These are phyloP conservation scores for Schwanniomyces pseudopolymorphus DNA, from an alignment of 805 yeast genomes.

Conservation along the genomic window DNA sequence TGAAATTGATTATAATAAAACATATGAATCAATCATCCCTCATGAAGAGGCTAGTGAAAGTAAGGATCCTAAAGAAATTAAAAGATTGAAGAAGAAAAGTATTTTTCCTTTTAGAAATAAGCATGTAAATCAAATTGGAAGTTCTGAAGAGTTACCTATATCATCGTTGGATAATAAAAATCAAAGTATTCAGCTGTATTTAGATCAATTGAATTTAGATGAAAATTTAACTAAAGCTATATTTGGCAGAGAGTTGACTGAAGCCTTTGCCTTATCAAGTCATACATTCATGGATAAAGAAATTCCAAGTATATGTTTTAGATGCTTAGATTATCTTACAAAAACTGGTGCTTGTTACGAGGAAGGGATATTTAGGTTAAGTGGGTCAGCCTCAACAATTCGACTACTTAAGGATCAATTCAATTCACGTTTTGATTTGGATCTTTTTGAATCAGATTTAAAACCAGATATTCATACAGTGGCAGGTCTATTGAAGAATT, in stretches of 20 bases:
- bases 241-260: constrained; percentile 65
- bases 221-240: constrained; percentile 39
- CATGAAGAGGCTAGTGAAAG: background rate
- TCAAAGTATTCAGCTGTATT: constrained; percentile 25
- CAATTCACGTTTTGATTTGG: constrained; percentile 67
- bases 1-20: constrained; percentile 5
- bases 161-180: constrained; percentile 8
- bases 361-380: constrained; percentile 88
- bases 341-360: constrained; percentile 72
- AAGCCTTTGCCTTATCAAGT: constrained; percentile 53
- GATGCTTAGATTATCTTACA: constrained; percentile 70
- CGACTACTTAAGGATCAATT: constrained; percentile 66
- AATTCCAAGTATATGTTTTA: constrained; percentile 73
- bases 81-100: constrained; percentile 53
- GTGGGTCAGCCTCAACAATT: constrained; percentile 82
- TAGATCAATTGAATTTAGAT: constrained; percentile 36
- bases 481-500: constrained; percentile 81
- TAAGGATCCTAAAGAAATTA: constrained; percentile 33
- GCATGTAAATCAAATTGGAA: background rate
- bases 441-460: constrained; percentile 48
- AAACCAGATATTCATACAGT: constrained; percentile 79
- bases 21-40: background rate
- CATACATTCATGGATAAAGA: constrained; percentile 42
- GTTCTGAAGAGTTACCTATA: constrained; percentile 1
- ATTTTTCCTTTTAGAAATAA: constrained; percentile 53